Base-by-base conservation (phyloP, 2,329 filamentous ascomycete genomes). In the Fusarium succisae region DNA sequence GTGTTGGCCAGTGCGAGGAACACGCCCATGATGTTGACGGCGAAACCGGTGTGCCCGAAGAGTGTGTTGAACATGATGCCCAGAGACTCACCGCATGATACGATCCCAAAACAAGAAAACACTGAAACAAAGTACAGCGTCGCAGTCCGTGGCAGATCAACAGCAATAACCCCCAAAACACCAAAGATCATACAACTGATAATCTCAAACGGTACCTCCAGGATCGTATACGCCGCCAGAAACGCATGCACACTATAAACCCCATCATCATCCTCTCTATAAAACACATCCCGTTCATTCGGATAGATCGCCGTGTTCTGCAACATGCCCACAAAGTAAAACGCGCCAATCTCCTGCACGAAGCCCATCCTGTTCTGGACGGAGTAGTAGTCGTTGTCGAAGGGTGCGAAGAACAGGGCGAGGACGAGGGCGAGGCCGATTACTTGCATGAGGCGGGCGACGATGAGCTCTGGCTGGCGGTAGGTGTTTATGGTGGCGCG, bases 21-120 rank as follows among this genome's bases (percentile, higher is more conserved):
- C 47, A 94, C 87, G 2, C 88, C 91, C 72, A 92, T 94, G 63
- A 94, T 82, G 75, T 93, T 94, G 66, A 95, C 89, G 0, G 92
- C 92, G 79, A 95, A 95, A 5, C 93, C 93, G 0, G 92, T 93
- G 78, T 95, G 92, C 13, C 80, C 81, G 79, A 94, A 93, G 14
- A 95, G 83, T 1, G 92, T 94, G 82, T 94, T 94, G 85, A 95
- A 95, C 83, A 94, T 90, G 78, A 95, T 94, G 2, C 93, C 93
- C 2, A 95, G 78, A 60, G 90, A 92, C 83, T 95, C 93, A 32
- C 93, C 93, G 77, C 92, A 94, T 61, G 86, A 91, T 22, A 94
- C 91, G 62, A 95, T 89, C 73, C 90, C 92, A 78, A 95, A 94
- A 72, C 90, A 91, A 74, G 91, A 90, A 81, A 92, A 93, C 5